Evolutionary conservation across 1,284 basidiomycete genomes (phyloP).

Genomic region (Heterobasidion occidentale): DNA sequence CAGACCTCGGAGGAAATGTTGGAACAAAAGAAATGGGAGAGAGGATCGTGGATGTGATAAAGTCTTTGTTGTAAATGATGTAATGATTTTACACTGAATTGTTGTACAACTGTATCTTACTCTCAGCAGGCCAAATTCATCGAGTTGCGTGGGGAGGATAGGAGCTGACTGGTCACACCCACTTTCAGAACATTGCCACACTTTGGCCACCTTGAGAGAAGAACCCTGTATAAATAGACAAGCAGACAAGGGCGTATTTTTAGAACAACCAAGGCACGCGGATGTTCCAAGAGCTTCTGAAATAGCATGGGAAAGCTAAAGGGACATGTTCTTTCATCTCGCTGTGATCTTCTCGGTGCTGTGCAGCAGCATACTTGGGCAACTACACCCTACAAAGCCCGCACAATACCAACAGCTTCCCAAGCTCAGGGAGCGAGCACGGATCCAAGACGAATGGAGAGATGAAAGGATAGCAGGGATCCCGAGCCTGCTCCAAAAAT

Average conservation of each 20-base stretch:
- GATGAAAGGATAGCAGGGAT: conserved; percentile 31
- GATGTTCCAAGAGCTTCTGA: too few species aligned
- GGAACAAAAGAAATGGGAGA: conserved; percentile 81
- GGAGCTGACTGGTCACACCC: too few species aligned
- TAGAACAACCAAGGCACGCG: too few species aligned
- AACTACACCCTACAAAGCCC: conserved; percentile 17
- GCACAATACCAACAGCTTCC: conserved; percentile 33
- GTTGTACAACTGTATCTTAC: too few species aligned
- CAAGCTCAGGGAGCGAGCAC: conserved; percentile 34
- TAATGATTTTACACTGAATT: not conserved
- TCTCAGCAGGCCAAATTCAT: too few species aligned
- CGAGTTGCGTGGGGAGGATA: too few species aligned
- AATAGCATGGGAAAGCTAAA: not conserved
- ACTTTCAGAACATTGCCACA: too few species aligned
- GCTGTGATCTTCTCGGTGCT: not conserved
- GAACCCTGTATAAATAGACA: too few species aligned
- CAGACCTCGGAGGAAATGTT: conserved; percentile 81
- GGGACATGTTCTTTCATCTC: not conserved
- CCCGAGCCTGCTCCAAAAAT: conserved; percentile 33
- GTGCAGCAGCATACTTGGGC: not conserved
- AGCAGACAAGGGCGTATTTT: too few species aligned
- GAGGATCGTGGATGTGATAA: conserved; percentile 73
- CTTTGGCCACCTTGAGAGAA: too few species aligned
- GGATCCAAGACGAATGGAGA: conserved; percentile 36
- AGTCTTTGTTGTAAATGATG: conserved; percentile 43